phyloP scores from a whole-genome alignment of 768 basidiomycete genomes.

The Suillus occidentalis region DNA sequence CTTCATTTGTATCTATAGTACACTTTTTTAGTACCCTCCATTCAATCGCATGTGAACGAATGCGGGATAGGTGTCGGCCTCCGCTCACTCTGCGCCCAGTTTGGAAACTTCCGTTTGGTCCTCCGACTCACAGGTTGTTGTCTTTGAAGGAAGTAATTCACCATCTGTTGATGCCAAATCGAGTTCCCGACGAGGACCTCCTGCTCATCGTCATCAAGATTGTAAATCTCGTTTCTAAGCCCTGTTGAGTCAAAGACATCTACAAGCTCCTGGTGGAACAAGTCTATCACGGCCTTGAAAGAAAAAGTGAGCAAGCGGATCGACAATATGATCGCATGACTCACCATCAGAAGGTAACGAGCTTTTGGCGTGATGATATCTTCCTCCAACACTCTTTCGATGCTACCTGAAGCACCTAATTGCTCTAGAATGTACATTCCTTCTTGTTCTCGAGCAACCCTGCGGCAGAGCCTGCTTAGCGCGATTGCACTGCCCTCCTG shows the following conservation, averaged over 20 bases:
- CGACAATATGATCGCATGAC: not conserved
- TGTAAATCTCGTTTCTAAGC: constrained; percentile 23
- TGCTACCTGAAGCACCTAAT: constrained; percentile 12
- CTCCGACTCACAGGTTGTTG: not conserved
- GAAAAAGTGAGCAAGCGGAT: not conserved
- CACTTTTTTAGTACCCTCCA: not conserved
- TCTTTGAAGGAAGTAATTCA: not conserved
- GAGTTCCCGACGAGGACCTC: not conserved
- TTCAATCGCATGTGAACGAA: constrained; percentile 1
- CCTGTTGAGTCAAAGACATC: constrained; percentile 24
- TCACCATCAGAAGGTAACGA: constrained; percentile 27
- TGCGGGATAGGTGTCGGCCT: not conserved
- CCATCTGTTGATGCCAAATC: not conserved
- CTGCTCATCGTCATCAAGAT: constrained; percentile 2
- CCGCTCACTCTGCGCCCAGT: not conserved
- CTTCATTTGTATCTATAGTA: constrained; percentile 6
- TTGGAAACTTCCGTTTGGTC: not conserved
- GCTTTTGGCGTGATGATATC: constrained; percentile 19
- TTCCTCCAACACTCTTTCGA: constrained; percentile 21
- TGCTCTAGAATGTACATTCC: constrained; percentile 19
- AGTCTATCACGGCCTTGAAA: constrained; percentile 22
- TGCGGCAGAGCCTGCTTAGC: constrained; percentile 21
- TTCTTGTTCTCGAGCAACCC: constrained; percentile 18
- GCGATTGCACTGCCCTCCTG: constrained; percentile 16
- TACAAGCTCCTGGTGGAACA: constrained; percentile 16